A percentile compares a stretch with the other conserved stretches of the same genome.
Evolutionary conservation across 1,284 basidiomycete genomes (phyloP).

Genomic region (Bondarzewia mesenterica): DNA sequence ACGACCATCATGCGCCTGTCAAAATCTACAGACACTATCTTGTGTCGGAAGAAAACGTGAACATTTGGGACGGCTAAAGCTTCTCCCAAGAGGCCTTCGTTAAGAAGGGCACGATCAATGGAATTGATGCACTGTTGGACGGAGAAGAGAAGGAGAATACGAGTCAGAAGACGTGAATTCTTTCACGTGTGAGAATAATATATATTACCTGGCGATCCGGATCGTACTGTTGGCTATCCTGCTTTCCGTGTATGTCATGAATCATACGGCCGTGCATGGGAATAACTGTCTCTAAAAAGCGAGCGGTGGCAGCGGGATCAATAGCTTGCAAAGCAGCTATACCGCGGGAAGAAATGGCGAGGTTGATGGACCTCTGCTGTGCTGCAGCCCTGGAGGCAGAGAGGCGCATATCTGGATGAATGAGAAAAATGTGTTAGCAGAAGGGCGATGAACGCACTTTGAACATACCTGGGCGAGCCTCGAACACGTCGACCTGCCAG

Average conservation of each 20-base stretch:
- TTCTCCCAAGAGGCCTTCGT: slow-evolving; percentile 76
- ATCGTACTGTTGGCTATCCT: slow-evolving; percentile 83
- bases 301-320: slow-evolving; percentile 64
- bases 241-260: slow-evolving; percentile 65
- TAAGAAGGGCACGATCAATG: slow-evolving; percentile 83
- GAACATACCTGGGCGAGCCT: slow-evolving; percentile 74
- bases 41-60: slow-evolving; percentile 72
- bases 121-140: slow-evolving; percentile 80
- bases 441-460: background rate
- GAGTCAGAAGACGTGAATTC: slow-evolving; percentile 13
- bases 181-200: slow-evolving; percentile 12
- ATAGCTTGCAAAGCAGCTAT: slow-evolving; percentile 81
- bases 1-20: slow-evolving; percentile 52
- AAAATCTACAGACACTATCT: slow-evolving; percentile 68
- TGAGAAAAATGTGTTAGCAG: slow-evolving; percentile 11
- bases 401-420: slow-evolving; percentile 56
- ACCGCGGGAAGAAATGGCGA: slow-evolving; percentile 91
- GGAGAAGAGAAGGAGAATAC: slow-evolving; percentile 16
- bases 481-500: slow-evolving; percentile 88
- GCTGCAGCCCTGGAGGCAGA: slow-evolving; percentile 54
- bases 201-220: slow-evolving; percentile 71
- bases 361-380: slow-evolving; percentile 87
- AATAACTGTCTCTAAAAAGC: slow-evolving; percentile 76
- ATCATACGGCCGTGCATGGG: slow-evolving; percentile 97
- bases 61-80: slow-evolving; percentile 58